These are phyloP conservation scores for Moesziomyces sp. DNA, from an alignment of 1,284 basidiomycete genomes.

Conservation along the genomic window DNA sequence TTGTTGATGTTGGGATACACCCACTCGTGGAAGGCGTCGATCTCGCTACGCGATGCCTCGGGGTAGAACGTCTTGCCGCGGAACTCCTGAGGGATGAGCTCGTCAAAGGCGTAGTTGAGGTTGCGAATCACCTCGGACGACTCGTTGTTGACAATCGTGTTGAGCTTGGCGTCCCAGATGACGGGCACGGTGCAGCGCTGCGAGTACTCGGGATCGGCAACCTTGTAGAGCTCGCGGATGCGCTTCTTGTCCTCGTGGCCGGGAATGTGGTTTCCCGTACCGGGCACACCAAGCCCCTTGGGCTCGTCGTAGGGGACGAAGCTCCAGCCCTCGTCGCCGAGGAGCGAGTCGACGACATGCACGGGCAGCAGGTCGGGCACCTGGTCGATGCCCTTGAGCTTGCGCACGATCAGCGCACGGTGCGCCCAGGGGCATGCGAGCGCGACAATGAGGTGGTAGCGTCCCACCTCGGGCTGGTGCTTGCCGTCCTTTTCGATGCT, in stretches of 20 bases:
- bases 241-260: constrained; percentile 72
- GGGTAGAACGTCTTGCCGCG: constrained; percentile 74
- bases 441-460: constrained; percentile 66
- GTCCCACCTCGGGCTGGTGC: constrained; percentile 84
- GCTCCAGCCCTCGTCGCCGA: constrained; percentile 87
- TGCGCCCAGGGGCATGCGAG: constrained; percentile 83
- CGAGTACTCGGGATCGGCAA: constrained; percentile 73
- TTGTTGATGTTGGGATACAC: constrained; percentile 71
- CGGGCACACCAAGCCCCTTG: constrained; percentile 43
- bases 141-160: constrained; percentile 87
- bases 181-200: constrained; percentile 73
- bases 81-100: constrained; percentile 56
- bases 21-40: constrained; percentile 88
- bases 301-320: constrained; percentile 73
- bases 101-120: constrained; percentile 74
- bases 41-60: constrained; percentile 75
- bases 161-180: constrained; percentile 89
- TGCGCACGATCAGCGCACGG: constrained; percentile 84
- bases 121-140: constrained; percentile 79
- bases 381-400: constrained; percentile 90
- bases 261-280: constrained; percentile 57
- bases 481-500: constrained; percentile 77
- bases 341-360: constrained; percentile 79
- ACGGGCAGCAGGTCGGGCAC: constrained; percentile 75
- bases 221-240: constrained; percentile 86